Conservation (phyloP, 2,329 filamentous ascomycete species). For the Paecilomyces fulvus region DNA sequence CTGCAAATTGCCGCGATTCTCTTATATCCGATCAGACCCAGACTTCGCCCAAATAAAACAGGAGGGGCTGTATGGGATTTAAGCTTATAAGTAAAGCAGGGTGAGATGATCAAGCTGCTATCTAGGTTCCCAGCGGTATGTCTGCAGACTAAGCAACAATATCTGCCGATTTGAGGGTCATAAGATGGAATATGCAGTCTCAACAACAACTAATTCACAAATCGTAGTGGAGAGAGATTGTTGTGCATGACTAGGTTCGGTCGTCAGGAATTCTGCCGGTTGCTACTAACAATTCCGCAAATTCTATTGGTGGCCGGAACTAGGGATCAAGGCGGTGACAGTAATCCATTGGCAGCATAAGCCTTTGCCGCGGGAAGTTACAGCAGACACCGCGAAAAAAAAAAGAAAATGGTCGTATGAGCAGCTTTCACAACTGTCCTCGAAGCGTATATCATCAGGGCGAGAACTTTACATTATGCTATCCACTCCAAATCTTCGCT, state of each 20-base stretch:
- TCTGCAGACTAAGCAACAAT: neutral
- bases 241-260: neutral
- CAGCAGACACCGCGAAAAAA: neutral
- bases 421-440: neutral
- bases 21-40: too few species aligned
- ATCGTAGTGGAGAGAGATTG: neutral
- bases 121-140: neutral
- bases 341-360: neutral
- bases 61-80: too few species aligned
- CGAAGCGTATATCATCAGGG: neutral
- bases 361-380: neutral
- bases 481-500: constrained; percentile 7
- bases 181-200: neutral
- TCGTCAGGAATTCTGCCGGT: neutral
- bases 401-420: constrained; percentile 4
- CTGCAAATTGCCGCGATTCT: too few species aligned
- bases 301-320: neutral
- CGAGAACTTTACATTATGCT: constrained; percentile 3
- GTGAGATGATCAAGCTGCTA: too few species aligned
- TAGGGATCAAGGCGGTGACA: neutral
- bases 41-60: too few species aligned
- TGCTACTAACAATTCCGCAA: too few species aligned
- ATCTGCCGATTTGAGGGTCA: neutral
- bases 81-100: too few species aligned
- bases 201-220: neutral